Conservation (phyloP, 2,329 filamentous ascomycete genomes). For the Paecilomyces sp. region DNA sequence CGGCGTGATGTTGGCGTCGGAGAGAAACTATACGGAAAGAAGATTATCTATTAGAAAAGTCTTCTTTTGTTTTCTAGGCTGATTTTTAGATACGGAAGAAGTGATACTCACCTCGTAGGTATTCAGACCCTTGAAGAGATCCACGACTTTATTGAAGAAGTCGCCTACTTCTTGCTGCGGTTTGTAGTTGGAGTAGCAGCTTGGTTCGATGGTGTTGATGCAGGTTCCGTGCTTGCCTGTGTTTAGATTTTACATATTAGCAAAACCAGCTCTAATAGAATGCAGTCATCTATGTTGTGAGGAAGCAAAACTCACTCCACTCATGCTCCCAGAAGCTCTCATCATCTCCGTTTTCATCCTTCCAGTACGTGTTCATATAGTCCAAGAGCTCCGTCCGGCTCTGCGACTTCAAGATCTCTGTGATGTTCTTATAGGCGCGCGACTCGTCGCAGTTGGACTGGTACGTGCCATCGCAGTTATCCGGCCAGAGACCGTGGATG, state of each 20-base stretch:
- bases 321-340: slow-evolving; percentile 63
- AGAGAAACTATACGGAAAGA: slow-evolving; percentile 35
- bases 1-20: slow-evolving; percentile 50
- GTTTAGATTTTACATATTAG: neutral
- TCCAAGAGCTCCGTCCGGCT: slow-evolving; percentile 44
- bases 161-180: slow-evolving; percentile 52
- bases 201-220: slow-evolving; percentile 59
- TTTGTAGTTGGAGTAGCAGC: slow-evolving; percentile 54
- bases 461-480: slow-evolving; percentile 52
- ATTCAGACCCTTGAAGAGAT: slow-evolving; percentile 50
- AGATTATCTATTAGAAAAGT: no score
- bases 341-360: slow-evolving; percentile 47
- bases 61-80: no score
- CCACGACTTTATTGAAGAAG: slow-evolving; percentile 50
- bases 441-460: slow-evolving; percentile 48
- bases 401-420: slow-evolving; percentile 45
- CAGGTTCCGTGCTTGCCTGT: slow-evolving; percentile 61
- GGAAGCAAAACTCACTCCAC: slow-evolving; percentile 37
- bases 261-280: no score
- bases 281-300: no score
- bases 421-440: slow-evolving; percentile 52
- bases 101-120: slow-evolving; percentile 40
- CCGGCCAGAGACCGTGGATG: slow-evolving; percentile 50
- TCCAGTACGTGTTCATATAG: slow-evolving; percentile 57
- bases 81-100: neutral